Base-by-base conservation (phyloP, 345 rosid genomes). In the Ceriops decandra region DNA sequence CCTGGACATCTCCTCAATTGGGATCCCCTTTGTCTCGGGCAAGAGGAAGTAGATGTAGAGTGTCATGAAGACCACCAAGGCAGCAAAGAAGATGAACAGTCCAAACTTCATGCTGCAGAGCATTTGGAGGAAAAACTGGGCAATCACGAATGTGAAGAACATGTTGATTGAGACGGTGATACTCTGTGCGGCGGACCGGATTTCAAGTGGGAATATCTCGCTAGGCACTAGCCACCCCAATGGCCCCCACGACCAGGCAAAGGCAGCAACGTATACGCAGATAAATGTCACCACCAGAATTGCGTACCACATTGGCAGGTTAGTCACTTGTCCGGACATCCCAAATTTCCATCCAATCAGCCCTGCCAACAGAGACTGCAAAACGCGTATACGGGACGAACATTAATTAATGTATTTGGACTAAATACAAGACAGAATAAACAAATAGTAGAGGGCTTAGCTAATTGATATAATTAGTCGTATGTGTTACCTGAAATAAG, bases 211-310 rank as follows among this genome's bases (percentile, higher is more conserved):
- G 70, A 84, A 84, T 4, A 79, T 84, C 63, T 86, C 88, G 24
- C 90, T 84, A 0, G 88, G 90, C 38, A 86, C 80, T 30, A 86
- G 68, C 90, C 90, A 84, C 2, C 90, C 85, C 1, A 84, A 74
- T 16, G 88, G 88, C 0, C 88, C 90, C 90, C 88, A 86, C 52
- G 90, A 86, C 88, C 90, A 84, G 5, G 90, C 86, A 63, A 84
- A 86, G 2, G 79, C 82, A 73, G 79, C 75, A 6, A 84, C 90
- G 51, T 62, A 86, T 0, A 67, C 0, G 36, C 87, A 86, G 66
- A 86, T 82, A 0, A 70, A 73, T 2, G 71, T 2, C 56, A 82
- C 86, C 56, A 82, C 82, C 0, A 75, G 6, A 1, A 57, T 1
- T 2, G 84, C 83, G 24, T 61, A 62, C 60, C 67, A 22, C 5